A percentile compares a stretch with the other conserved stretches of the same genome.
Evolutionary conservation across 805 yeast species (phyloP).

Genomic region (Kazachstania bromeliacearum): DNA sequence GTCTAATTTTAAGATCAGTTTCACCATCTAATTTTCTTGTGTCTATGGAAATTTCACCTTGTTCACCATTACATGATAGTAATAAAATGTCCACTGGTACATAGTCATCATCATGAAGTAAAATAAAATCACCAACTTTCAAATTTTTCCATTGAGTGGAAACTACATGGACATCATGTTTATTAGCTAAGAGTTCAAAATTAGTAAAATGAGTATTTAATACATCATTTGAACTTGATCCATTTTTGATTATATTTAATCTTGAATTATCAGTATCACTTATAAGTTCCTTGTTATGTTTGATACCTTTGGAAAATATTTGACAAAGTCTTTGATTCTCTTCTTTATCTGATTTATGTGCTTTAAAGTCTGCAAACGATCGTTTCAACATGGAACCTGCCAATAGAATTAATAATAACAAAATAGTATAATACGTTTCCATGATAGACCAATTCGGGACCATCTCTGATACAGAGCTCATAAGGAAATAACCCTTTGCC

Average conservation of each 20-base stretch:
- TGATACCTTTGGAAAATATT: no score
- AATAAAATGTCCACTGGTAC: constrained; percentile 85
- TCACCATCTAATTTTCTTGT: constrained; percentile 98
- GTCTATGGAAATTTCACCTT: constrained; percentile 68
- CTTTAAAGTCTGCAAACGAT: constrained; percentile 84
- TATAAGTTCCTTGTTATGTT: constrained; percentile 32
- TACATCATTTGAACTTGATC: background rate
- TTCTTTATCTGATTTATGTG: constrained; percentile 75
- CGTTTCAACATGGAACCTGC: constrained; percentile 84
- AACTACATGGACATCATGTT: constrained; percentile 17
- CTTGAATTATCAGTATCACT: constrained; percentile 17
- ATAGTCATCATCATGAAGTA: constrained; percentile 74
- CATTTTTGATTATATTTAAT: background rate
- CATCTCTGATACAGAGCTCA: constrained; percentile 88
- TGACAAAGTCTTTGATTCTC: no score
- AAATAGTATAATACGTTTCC: constrained; percentile 87
- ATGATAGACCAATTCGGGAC: constrained; percentile 97
- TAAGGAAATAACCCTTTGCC: constrained; percentile 85
- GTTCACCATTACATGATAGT: constrained; percentile 51
- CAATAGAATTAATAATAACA: constrained; percentile 80
- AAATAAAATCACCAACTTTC: constrained; percentile 79
- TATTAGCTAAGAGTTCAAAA: constrained; percentile 12
- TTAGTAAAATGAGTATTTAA: constrained; percentile 17
- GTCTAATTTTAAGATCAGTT: constrained; percentile 73
- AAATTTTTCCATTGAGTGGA: constrained; percentile 60